A percentile compares a stretch with the other conserved stretches of the same genome.
Conservation (phyloP, 352 stramenopile genomes). For the Pythium coloratum region DNA sequence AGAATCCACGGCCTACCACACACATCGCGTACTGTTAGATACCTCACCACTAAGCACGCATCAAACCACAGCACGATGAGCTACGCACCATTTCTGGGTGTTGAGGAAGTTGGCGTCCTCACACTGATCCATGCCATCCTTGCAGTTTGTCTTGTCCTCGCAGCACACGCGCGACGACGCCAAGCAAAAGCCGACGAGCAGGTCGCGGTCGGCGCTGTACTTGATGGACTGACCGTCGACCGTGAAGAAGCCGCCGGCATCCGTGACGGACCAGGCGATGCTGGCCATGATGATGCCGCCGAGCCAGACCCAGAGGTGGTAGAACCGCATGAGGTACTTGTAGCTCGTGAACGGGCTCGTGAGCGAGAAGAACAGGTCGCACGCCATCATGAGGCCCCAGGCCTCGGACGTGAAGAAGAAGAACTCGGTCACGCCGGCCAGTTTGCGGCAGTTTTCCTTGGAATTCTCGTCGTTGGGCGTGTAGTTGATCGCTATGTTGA, state of each 20-base stretch:
- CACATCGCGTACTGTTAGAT: constrained; percentile 3
- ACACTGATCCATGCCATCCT: constrained; percentile 39
- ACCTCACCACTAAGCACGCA: neutral
- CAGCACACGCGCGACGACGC: constrained; percentile 83
- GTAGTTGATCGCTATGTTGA: constrained; percentile 85
- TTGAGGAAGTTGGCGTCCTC: constrained; percentile 68
- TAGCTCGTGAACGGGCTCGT: constrained; percentile 90
- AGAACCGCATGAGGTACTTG: constrained; percentile 89
- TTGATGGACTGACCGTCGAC: constrained; percentile 84
- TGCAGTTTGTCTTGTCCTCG: constrained; percentile 47
- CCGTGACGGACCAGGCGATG: constrained; percentile 67
- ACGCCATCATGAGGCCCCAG: constrained; percentile 88
- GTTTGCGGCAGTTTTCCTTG: constrained; percentile 51
- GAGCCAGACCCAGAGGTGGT: constrained; percentile 85
- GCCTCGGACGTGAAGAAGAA: constrained; percentile 89
- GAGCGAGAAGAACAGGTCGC: constrained; percentile 86
- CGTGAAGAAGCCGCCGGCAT: constrained; percentile 81
- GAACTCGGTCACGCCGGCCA: constrained; percentile 87
- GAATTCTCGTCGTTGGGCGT: constrained; percentile 52
- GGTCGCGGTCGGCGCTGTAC: constrained; percentile 59
- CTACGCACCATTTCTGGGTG: constrained; percentile 67
- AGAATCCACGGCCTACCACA: constrained; percentile 75
- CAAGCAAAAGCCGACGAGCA: constrained; percentile 80
- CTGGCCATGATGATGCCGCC: constrained; percentile 79
- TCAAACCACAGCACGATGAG: neutral